Evolutionary conservation across 805 yeast species (phyloP).

Genomic region (Wickerhamiella shivajii): DNA sequence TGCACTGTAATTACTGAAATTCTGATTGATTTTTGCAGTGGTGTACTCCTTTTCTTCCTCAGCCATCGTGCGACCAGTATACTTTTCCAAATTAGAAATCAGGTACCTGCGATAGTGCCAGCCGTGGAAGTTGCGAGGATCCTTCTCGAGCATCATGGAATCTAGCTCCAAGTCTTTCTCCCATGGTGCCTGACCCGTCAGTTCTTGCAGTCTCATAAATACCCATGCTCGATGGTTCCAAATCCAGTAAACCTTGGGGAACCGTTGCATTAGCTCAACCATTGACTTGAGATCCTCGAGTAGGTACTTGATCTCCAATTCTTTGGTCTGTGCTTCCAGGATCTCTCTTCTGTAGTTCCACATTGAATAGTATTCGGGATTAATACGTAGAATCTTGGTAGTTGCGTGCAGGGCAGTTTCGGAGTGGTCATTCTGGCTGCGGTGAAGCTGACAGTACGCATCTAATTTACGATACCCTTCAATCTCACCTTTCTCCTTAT

Average conservation of each 20-base stretch:
- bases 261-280: conserved; percentile 40
- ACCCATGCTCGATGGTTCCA: conserved; percentile 92
- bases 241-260: conserved; percentile 91
- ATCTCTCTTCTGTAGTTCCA: conserved; percentile 87
- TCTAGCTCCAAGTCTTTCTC: conserved; percentile 55
- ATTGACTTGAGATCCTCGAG: conserved; percentile 47
- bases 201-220: conserved; percentile 32
- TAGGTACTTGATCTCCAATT: conserved; percentile 25
- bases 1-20: conserved; percentile 88
- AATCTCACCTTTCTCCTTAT: conserved; percentile 49
- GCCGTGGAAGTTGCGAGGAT: conserved; percentile 82
- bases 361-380: conserved; percentile 77
- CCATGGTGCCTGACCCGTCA: conserved; percentile 37
- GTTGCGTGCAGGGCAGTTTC: conserved; percentile 34
- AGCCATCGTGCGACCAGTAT: conserved; percentile 14
- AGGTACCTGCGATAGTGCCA: conserved; percentile 87
- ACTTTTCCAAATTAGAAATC: conserved; percentile 27
- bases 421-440: conserved; percentile 15
- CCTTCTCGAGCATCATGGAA: conserved; percentile 49
- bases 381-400: conserved; percentile 40
- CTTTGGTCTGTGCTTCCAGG: conserved; percentile 24
- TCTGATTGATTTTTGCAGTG: conserved; percentile 57
- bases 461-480: conserved; percentile 36
- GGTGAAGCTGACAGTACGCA: conserved; percentile 21
- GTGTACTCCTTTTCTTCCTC: conserved; percentile 59